These are phyloP conservation scores for Talaromyces funiculosus DNA, from an alignment of 2,329 filamentous ascomycete genomes.

Conservation along the genomic window DNA sequence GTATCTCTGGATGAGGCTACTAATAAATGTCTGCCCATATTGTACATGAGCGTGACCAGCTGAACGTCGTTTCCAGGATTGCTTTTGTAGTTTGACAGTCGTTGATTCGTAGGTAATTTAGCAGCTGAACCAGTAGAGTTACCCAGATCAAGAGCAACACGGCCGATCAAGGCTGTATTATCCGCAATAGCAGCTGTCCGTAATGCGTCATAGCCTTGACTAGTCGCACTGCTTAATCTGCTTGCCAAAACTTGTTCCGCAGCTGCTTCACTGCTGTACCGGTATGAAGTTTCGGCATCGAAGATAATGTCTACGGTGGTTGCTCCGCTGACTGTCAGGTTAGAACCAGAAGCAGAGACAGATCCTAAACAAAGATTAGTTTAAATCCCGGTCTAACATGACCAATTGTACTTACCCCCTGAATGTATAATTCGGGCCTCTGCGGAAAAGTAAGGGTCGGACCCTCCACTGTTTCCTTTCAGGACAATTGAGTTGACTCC, in stretches of 20 bases:
- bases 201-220: background rate
- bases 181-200: background rate
- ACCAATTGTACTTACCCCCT: background rate
- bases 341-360: background rate
- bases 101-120: background rate
- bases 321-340: background rate
- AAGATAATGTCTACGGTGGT: constrained; percentile 1
- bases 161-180: background rate
- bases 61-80: background rate
- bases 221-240: background rate
- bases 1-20: background rate
- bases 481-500: background rate
- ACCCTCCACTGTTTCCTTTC: background rate
- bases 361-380: background rate
- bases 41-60: background rate
- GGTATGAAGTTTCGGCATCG: background rate
- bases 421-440: background rate
- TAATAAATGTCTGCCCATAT: background rate
- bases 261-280: background rate
- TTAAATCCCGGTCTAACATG: background rate
- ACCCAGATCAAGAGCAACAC: background rate
- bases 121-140: background rate
- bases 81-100: background rate
- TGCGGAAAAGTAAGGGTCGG: background rate
- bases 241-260: background rate